Base-by-base conservation (phyloP, 192 early-diverging fungal species). In the Coemansia sp. region DNA sequence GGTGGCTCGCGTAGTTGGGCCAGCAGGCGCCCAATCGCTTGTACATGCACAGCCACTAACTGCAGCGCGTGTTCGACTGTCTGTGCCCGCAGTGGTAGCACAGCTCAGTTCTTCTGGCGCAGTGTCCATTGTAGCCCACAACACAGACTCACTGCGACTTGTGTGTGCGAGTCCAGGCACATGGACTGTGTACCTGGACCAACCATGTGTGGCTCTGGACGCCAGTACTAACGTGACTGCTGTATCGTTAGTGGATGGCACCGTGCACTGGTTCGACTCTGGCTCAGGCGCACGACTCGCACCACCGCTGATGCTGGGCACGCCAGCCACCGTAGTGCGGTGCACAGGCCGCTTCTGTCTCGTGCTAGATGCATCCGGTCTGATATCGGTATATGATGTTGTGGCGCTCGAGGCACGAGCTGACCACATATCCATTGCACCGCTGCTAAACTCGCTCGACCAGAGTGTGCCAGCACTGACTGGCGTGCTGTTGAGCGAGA, bases 21-120 rank as follows among this genome's bases (percentile, higher is more conserved):
- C 26, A 43, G 66, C 72, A 41, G 71, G 70, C 4, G 64, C 64
- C 11, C 75, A 78, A 52, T 47, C 75, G 24, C 66, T 78, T 50
- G 54, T 73, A 3, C 75, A 78, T 47, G 66, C 75, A 22, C 75
- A 78, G 56, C 64, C 50, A 41, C 63, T 69, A 16, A 66, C 75
- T 1, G 66, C 67, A 0, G 70, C 75, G 0, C 70, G 70, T 0
- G 71, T 78, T 5, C 75, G 69, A 3, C 71, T 78, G 13, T 57
- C 29, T 9, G 71, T 78, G 35, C 75, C 75, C 4, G 52, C 47
- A 35, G 22, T 78, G 4, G 66, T 73, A 14, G 75, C 70, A 1
- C 66, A 69, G 53, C 48, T 77, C 10, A 12, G 18, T 8, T 5
- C 14, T 3, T 10, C 23, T 10, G 29, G 45, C 48, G 3, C 12